Conservation (phyloP, 345 rosid genomes). For the Gynandropsis gynandra region DNA sequence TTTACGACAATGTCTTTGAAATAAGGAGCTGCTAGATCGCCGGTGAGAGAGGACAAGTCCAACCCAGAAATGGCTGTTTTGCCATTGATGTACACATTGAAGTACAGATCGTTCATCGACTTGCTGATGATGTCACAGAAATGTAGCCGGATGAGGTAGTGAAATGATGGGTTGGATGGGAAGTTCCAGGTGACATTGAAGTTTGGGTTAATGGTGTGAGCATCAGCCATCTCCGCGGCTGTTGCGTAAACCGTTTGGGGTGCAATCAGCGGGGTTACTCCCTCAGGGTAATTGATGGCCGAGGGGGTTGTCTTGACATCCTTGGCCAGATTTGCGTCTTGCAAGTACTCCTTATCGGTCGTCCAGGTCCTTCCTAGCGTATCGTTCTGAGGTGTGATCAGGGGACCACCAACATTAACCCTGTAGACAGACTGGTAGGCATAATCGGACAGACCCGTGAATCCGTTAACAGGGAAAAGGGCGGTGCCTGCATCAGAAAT, state of each 20-base stretch:
- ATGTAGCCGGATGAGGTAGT: slow-evolving; percentile 61
- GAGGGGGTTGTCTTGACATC: slow-evolving; percentile 28
- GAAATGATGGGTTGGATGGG: slow-evolving; percentile 38
- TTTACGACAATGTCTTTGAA: slow-evolving; percentile 63
- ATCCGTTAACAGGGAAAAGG: slow-evolving; percentile 41
- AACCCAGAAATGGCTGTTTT: slow-evolving; percentile 50
- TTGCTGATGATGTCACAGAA: slow-evolving; percentile 68
- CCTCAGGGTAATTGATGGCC: slow-evolving; percentile 35
- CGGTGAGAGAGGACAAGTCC: slow-evolving; percentile 47
- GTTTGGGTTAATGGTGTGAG: slow-evolving; percentile 30
- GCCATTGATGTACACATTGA: slow-evolving; percentile 58
- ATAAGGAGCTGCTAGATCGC: slow-evolving; percentile 44
- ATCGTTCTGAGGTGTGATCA: slow-evolving; percentile 52
- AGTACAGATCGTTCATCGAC: slow-evolving; percentile 51
- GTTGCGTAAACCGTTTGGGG: slow-evolving; percentile 55
- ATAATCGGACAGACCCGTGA: slow-evolving; percentile 34
- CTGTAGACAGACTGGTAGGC: slow-evolving; percentile 48
- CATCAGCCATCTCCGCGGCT: slow-evolving; percentile 48
- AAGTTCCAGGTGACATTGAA: slow-evolving; percentile 68
- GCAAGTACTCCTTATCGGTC: slow-evolving; percentile 39
- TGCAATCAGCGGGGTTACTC: slow-evolving; percentile 46
- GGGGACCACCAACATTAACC: slow-evolving; percentile 60
- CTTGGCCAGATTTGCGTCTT: slow-evolving; percentile 33
- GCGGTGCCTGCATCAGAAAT: slow-evolving; percentile 38
- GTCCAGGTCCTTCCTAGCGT: slow-evolving; percentile 50